Base-by-base conservation (phyloP, 2,329 filamentous ascomycete genomes). In the Stagonosporopsis tanaceti region DNA sequence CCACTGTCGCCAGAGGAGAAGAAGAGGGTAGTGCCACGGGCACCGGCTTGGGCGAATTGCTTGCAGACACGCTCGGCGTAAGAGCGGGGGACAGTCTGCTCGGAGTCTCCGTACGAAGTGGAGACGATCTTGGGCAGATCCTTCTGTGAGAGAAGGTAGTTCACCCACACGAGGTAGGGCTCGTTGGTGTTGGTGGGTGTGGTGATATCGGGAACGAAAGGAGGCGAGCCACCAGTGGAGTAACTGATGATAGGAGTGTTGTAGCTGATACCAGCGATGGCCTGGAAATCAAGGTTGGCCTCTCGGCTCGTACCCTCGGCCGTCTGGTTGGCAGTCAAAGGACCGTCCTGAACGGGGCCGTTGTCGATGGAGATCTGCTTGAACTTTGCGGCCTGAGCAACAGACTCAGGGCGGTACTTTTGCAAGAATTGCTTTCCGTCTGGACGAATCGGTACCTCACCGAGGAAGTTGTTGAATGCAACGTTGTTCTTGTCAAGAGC, bases 31-130 rank as follows among this genome's bases (percentile, higher is more conserved):
- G 88, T 82, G n/a, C 88, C 89, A 38, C 87, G 85, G 1, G 85
- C 83, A n/a, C 87, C 87, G 30, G 90, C 84, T 64, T 89, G 83
- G 40, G 83, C 85, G 65, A 89, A 87, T 61, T 87, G 79, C 60
- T 84, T 81, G 78, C 88, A 91, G 12, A 88, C 85, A 47, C 82
- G 81, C 45, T 79, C 78, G 17, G 86, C 85, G 67, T 89, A 91
- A 11, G 82, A 81, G 2, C 77, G 67, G 0, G 88, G 88, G 0
- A 91, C 78, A 3, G 81, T 83, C 70, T 89, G 84, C 74, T 91
- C 89, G 50, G 86, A 82, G 59, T 90, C 87, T 45, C 86, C 87
- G 70, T 91, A 91, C 0, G 86, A 89, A 12, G 85, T 87, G 50
- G 81, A 84, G 66, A 91, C 83, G 15, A 87, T 84, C 44, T 86